Conservation (phyloP, 2,329 filamentous ascomycete genomes). For the Elsinoe fawcettii region DNA sequence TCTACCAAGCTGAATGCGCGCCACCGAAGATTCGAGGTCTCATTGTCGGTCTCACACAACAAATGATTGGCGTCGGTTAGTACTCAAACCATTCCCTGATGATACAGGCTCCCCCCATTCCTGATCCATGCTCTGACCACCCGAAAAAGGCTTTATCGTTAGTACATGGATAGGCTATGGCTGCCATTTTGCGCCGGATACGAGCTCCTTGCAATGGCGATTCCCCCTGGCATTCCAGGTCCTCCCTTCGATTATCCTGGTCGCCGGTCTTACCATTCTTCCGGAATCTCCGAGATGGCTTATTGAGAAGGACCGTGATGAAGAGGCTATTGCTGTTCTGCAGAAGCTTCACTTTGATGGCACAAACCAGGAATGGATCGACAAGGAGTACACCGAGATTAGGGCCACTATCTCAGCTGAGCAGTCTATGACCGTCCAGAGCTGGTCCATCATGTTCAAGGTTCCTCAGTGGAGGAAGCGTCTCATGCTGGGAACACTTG, state of each 20-base stretch:
- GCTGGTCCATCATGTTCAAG: constrained; percentile 52
- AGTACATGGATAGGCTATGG: constrained; percentile 48
- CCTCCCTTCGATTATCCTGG: constrained; percentile 32
- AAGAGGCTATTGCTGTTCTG: constrained; percentile 23
- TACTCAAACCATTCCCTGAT: too few species aligned
- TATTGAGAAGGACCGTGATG: constrained; percentile 24
- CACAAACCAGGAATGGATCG: constrained; percentile 46
- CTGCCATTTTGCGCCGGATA: constrained; percentile 32
- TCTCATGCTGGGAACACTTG: constrained; percentile 52
- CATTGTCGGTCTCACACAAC: constrained; percentile 50
- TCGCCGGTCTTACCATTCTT: constrained; percentile 28
- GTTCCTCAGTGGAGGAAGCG: constrained; percentile 53
- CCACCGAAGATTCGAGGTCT: constrained; percentile 52
- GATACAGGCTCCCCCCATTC: too few species aligned
- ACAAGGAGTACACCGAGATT: constrained; percentile 27
- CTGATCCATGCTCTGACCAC: too few species aligned
- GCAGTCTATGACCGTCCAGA: constrained; percentile 45
- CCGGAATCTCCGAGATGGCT: constrained; percentile 23
- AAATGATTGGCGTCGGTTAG: constrained; percentile 52
- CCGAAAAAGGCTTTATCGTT: constrained; percentile 50
- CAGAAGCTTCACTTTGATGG: constrained; percentile 49
- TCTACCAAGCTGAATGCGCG: constrained; percentile 57
- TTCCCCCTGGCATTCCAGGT: constrained; percentile 34
- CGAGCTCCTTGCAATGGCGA: constrained; percentile 31
- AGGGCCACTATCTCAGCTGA: constrained; percentile 55